A percentile compares a stretch with the other conserved stretches of the same genome.
phyloP scores from a whole-genome alignment of 2,329 filamentous ascomycete genomes.

The Hypoxylon sp. region DNA sequence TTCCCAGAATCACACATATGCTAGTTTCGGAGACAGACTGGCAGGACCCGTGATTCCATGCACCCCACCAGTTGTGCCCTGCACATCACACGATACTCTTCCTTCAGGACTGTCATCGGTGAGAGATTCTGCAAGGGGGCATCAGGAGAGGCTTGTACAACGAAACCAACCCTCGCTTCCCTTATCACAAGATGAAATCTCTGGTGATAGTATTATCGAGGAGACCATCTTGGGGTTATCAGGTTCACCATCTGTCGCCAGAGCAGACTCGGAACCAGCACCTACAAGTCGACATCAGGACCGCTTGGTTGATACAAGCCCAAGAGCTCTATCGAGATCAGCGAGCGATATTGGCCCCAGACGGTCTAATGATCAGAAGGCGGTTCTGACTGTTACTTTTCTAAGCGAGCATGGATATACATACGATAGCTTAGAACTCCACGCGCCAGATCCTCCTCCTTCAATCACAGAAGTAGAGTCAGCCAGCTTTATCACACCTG shows the following conservation, averaged over 20 bases:
- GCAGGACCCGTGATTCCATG: constrained; percentile 20
- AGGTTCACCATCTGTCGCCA: constrained; percentile 27
- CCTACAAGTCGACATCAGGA: constrained; percentile 49
- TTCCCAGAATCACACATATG: constrained; percentile 15
- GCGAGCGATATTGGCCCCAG: constrained; percentile 56
- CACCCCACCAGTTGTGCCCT: constrained; percentile 47
- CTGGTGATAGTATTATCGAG: constrained; percentile 48
- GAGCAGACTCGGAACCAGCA: constrained; percentile 57
- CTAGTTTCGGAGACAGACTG: constrained; percentile 12
- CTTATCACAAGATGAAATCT: constrained; percentile 16
- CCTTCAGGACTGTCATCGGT: constrained; percentile 6
- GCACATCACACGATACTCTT: constrained; percentile 35
- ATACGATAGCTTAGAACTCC: constrained; percentile 64
- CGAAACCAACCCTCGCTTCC: constrained; percentile 10
- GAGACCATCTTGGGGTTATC: constrained; percentile 49
- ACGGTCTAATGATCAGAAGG: constrained; percentile 38
- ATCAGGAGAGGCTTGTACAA: constrained; percentile 5
- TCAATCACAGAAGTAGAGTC: constrained; percentile 61
- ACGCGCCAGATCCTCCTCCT: constrained; percentile 68
- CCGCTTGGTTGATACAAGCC: constrained; percentile 31
- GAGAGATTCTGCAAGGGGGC: constrained; percentile 4
- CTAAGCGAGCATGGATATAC: constrained; percentile 48
- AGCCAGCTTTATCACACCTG: constrained; percentile 69
- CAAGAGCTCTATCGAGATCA: constrained; percentile 52
- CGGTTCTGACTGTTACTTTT: constrained; percentile 46